These are phyloP conservation scores for Epichloe hybrida DNA, from an alignment of 2,329 filamentous ascomycete genomes.

Conservation along the genomic window DNA sequence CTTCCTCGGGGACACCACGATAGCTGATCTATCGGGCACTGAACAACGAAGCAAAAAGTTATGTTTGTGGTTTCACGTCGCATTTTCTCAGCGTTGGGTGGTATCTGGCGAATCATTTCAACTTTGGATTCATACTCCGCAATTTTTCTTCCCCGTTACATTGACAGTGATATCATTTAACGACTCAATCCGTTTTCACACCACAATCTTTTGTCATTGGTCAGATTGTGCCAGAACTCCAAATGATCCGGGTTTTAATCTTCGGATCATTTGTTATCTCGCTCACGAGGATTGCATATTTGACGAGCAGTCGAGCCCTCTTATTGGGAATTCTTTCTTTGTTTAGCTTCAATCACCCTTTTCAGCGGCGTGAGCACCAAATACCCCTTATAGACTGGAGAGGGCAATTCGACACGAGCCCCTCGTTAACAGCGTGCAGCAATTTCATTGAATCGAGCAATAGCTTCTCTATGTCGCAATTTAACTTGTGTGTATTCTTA, in stretches of 20 bases:
- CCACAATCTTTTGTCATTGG: not conserved
- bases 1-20: conserved; percentile 9
- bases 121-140: conserved; percentile 11
- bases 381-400: conserved; percentile 25
- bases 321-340: conserved; percentile 4
- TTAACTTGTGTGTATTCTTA: conserved; percentile 18
- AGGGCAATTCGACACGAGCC: conserved; percentile 11
- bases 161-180: not conserved
- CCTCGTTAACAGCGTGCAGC: conserved; percentile 16
- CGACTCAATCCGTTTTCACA: not conserved
- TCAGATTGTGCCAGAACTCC: not conserved
- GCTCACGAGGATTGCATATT: not conserved
- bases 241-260: not conserved
- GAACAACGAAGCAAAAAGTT: conserved; percentile 5
- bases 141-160: conserved; percentile 1
- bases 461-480: conserved; percentile 7
- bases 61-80: conserved; percentile 7
- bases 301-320: conserved; percentile 9
- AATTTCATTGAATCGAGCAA: conserved; percentile 13
- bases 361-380: conserved; percentile 19
- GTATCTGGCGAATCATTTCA: conserved; percentile 1
- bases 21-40: conserved; percentile 6
- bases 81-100: conserved; percentile 5
- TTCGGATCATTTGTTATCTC: not conserved
- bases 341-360: not conserved